phyloP scores from a whole-genome alignment of 352 stramenopile species.

The Pythium rishiriense region DNA sequence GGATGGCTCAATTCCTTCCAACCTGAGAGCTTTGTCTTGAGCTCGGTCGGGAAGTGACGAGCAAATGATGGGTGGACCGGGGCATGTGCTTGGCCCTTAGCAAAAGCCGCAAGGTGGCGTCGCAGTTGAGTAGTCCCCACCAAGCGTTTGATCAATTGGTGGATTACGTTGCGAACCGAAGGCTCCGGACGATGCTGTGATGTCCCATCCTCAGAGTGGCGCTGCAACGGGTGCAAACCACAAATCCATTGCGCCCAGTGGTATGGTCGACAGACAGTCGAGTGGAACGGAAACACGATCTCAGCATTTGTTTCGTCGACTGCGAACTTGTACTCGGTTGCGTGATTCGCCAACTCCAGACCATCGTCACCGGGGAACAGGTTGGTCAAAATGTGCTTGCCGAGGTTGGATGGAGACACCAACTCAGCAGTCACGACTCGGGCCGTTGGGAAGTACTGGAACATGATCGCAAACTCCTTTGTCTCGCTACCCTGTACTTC shows the following conservation, averaged over 20 bases:
- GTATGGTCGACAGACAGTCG: conserved; percentile 46
- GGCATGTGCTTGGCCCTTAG: conserved; percentile 34
- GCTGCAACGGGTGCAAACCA: conserved; percentile 52
- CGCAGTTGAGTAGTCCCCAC: conserved; percentile 42
- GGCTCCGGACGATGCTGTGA: conserved; percentile 44
- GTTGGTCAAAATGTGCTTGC: conserved; percentile 37
- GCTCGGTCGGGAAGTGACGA: conserved; percentile 42
- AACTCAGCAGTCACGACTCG: conserved; percentile 63
- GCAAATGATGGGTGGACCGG: conserved; percentile 39
- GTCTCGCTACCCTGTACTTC: conserved; percentile 29
- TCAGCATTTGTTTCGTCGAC: conserved; percentile 30
- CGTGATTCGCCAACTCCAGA: conserved; percentile 37
- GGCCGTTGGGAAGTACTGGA: conserved; percentile 59
- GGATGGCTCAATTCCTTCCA: conserved; percentile 50
- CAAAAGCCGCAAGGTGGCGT: conserved; percentile 45
- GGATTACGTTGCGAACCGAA: conserved; percentile 68
- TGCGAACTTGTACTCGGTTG: conserved; percentile 52
- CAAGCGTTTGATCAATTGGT: conserved; percentile 59
- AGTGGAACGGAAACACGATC: conserved; percentile 44
- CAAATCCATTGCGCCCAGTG: conserved; percentile 81
- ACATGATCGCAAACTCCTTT: conserved; percentile 53
- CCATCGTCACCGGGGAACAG: conserved; percentile 70
- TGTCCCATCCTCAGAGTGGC: conserved; percentile 15
- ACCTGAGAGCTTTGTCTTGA: conserved; percentile 49
- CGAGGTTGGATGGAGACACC: conserved; percentile 18